Percentiles rank a stretch among this genome's conserved stretches.
Evolutionary conservation across 805 yeast species (phyloP).

Genomic region (Wickerhamiella galacta): DNA sequence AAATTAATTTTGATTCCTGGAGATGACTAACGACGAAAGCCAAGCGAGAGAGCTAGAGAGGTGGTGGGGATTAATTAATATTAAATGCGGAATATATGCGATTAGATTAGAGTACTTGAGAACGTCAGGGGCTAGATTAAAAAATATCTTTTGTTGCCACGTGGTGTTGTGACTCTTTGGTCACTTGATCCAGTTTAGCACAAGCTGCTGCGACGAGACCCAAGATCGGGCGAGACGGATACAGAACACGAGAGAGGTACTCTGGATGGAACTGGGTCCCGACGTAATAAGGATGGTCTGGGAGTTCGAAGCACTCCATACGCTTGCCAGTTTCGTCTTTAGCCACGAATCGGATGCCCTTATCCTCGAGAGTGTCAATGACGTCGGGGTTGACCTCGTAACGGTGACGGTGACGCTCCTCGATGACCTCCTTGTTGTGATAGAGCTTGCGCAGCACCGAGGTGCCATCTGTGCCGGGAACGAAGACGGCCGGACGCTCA

Average conservation of each 20-base stretch:
- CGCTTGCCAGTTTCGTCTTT: constrained; percentile 79
- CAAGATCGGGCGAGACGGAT: constrained; percentile 90
- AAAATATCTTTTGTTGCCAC: neutral
- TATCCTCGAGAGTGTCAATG: constrained; percentile 48
- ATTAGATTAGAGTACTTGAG: too few species aligned
- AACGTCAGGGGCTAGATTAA: neutral
- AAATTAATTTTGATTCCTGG: neutral
- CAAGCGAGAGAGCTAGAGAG: too few species aligned
- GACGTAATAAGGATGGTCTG: constrained; percentile 75
- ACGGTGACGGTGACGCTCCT: constrained; percentile 96
- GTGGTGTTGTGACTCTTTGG: constrained; percentile 22
- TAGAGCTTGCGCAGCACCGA: constrained; percentile 62
- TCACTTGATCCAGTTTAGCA: constrained; percentile 57
- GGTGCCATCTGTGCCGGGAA: constrained; percentile 43
- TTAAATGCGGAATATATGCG: too few species aligned
- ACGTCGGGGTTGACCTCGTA: constrained; percentile 88
- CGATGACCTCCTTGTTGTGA: constrained; percentile 49
- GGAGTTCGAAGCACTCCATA: constrained; percentile 85
- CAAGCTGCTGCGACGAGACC: constrained; percentile 92
- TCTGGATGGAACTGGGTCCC: constrained; percentile 99
- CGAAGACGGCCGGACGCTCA: constrained; percentile 74
- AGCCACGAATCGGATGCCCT: constrained; percentile 82
- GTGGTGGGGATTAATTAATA: too few species aligned
- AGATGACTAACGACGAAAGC: too few species aligned
- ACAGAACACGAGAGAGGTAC: constrained; percentile 87